These are phyloP conservation scores for Lycium ferocissimum DNA, from an alignment of 257 asterid species.

Conservation along the genomic window DNA sequence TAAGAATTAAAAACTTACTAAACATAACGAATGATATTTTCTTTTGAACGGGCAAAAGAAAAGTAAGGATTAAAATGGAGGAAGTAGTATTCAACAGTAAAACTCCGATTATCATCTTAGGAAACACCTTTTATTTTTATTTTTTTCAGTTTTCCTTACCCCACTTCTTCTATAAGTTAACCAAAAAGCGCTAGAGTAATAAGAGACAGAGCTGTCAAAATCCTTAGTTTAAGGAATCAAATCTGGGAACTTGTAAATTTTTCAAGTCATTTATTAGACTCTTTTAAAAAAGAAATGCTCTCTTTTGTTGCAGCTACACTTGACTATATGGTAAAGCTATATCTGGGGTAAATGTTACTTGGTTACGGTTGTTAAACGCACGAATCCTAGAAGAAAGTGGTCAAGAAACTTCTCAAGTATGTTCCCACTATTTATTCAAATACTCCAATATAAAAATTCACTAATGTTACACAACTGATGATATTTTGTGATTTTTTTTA, in stretches of 20 bases:
- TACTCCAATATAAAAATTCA: no score
- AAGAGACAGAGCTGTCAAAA: neutral
- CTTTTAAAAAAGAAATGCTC: neutral
- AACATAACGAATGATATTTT: no score
- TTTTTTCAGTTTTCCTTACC: slow-evolving; percentile 11
- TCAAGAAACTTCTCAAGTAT: neutral
- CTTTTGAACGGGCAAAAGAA: no score
- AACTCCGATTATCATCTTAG: neutral
- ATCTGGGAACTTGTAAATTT: neutral
- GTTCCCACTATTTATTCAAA: no score
- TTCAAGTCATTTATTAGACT: neutral
- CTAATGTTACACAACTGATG: no score
- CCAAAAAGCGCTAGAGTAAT: neutral
- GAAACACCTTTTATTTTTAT: neutral
- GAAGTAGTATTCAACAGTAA: no score
- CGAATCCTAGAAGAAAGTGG: neutral
- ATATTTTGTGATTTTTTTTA: no score
- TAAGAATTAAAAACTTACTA: no score
- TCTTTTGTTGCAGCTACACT: neutral
- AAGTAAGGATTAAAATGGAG: no score
- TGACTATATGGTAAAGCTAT: neutral
- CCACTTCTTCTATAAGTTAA: neutral
- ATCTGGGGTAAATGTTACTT: slow-evolving; percentile 6
- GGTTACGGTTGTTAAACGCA: neutral
- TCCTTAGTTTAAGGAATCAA: neutral